Evolutionary conservation across 805 yeast species (phyloP).

Genomic region (Zygosaccharomyces pseudorouxii): DNA sequence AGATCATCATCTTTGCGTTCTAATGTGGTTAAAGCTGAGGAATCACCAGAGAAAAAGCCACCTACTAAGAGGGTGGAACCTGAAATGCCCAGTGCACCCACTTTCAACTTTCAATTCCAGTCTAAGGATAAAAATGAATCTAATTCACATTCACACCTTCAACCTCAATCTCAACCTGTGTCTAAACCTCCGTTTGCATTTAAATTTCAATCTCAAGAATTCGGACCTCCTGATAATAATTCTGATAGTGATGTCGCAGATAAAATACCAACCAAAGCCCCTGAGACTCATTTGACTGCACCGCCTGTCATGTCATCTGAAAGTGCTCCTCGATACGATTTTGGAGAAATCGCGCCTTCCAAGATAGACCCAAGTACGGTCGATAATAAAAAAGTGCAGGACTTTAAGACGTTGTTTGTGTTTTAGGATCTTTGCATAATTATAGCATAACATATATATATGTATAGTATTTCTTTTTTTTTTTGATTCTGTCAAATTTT

Average conservation of each 20-base stretch:
- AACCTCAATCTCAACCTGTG: background rate
- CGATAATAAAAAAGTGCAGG: slow-evolving; percentile 22
- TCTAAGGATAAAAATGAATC: background rate
- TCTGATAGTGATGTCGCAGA: background rate
- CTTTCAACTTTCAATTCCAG: slow-evolving; percentile 12
- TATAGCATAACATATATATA: background rate
- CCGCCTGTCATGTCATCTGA: background rate
- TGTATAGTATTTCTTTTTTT: background rate
- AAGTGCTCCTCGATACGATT: slow-evolving; percentile 11
- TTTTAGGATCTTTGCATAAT: slow-evolving; percentile 14
- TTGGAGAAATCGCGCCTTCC: slow-evolving; percentile 22
- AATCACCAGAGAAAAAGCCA: slow-evolving; percentile 11
- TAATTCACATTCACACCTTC: slow-evolving; percentile 7
- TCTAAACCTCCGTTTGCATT: background rate
- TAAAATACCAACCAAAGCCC: background rate
- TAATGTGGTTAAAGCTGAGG: slow-evolving; percentile 27
- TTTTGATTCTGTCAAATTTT: background rate
- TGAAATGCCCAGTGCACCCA: slow-evolving; percentile 9
- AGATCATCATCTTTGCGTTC: slow-evolving; percentile 38
- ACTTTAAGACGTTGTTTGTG: slow-evolving; percentile 20
- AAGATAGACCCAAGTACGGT: slow-evolving; percentile 12
- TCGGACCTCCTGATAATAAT: slow-evolving; percentile 1
- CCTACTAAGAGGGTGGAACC: background rate
- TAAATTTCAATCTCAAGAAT: background rate
- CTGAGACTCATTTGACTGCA: background rate